These are phyloP conservation scores for Fremontodendron californicum DNA, from an alignment of 345 rosid genomes.

Conservation along the genomic window DNA sequence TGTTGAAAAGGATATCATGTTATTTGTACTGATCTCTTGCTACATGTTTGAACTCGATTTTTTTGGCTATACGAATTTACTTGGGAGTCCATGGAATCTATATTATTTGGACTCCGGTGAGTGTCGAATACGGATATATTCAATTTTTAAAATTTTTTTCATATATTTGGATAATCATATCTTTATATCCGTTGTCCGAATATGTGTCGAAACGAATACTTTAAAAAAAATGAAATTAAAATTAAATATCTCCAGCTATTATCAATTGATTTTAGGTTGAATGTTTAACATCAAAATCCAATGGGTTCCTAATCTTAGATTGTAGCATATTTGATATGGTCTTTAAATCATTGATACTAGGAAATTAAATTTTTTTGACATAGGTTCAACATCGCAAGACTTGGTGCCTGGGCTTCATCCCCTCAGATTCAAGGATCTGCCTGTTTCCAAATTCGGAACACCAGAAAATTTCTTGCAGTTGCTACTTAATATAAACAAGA, in stretches of 20 bases:
- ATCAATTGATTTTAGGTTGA: too few species aligned
- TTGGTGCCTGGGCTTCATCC: constrained; percentile 26
- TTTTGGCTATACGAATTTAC: too few species aligned
- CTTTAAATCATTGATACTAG: background rate
- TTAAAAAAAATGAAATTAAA: too few species aligned
- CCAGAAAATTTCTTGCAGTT: constrained; percentile 23
- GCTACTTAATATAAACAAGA: constrained; percentile 5
- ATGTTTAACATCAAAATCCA: too few species aligned
- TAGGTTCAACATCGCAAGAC: constrained; percentile 23
- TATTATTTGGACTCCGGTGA: too few species aligned
- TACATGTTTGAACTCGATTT: background rate
- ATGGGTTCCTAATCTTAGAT: background rate
- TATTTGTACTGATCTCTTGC: background rate
- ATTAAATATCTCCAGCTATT: too few species aligned
- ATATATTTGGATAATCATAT: too few species aligned
- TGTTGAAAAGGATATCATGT: background rate
- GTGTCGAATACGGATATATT: too few species aligned
- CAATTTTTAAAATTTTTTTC: too few species aligned
- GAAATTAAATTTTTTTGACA: background rate
- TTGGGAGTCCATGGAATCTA: too few species aligned
- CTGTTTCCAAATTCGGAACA: constrained; percentile 26
- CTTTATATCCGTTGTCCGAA: too few species aligned
- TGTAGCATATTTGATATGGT: background rate
- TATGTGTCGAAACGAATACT: too few species aligned
- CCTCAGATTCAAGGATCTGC: constrained; percentile 33